Base-by-base conservation (phyloP, 176 grass and related monocot species). In the Aegilops bicornis region DNA sequence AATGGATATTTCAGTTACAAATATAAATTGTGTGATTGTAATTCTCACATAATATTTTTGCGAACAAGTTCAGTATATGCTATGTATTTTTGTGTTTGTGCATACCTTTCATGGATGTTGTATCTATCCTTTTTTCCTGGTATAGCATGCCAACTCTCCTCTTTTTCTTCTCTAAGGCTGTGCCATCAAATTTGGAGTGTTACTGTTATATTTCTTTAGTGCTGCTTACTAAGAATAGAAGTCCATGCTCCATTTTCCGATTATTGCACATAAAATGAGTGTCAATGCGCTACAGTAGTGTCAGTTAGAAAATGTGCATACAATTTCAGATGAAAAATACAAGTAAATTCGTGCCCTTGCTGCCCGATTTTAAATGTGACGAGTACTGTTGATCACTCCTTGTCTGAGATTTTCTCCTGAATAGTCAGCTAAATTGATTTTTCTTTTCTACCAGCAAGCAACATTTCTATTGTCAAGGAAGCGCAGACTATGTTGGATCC, bases 381-480 rank as follows among this genome's bases (percentile, higher is more conserved):
- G 6, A 23, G 14, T 14, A 24, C 20, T 25, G 2, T 8, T 70
- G 59, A 4, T 78, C 77, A 35, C 10, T 77, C 16, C 14, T 23
- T 20, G 22, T 11, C 7, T 19, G 42, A 33, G 7, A 52, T 43
- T 83, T 27, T 22, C 29, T 65, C 24, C 22, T 14, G 6, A 62
- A 56, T 77, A 35, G 69, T 83, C 13, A 83, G 29, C 66, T 83
- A 69, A 93, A 17, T 64, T 86, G 0, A 39, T 0, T 52, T 20
- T 69, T 50, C 47, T 81, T 31, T 84, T 73, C 16, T 86, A 43
- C 11, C 86, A 92, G 90, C 90, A 24, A 92, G 90, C 73, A 92
- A 92, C 47, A 83, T 92, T 68, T 86, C 90, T 47, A 66, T 92
- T 83, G 86, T 92, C 47, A 92, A 92, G 79, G 83, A 92, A 66